Base-by-base conservation (phyloP, 2,329 filamentous ascomycete genomes). In the Nectriaceae sp. region DNA sequence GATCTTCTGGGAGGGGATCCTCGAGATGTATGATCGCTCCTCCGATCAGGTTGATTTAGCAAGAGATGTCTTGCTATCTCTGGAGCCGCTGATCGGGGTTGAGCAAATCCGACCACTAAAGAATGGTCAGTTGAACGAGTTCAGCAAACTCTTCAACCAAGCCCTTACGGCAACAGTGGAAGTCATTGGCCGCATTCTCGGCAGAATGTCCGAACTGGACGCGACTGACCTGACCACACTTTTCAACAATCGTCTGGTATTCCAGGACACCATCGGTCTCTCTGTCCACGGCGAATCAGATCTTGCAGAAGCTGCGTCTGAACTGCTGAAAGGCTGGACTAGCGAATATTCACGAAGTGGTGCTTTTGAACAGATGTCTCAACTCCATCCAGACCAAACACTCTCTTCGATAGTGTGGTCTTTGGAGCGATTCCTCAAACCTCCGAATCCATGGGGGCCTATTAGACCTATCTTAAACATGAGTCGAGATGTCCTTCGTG, bases 321-420 rank as follows among this genome's bases (percentile, higher is more conserved):
- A 91, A 56, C 74, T 97, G 21, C 80, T 97, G 55, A 96, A 96
- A 68, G 84, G 84, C 29, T 82, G 93, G 60, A 94, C 89, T 29
- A 82, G 81, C 8, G 84, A 95, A 66, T 65, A 74, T 26, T 73
- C 71, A 18, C 77, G 80, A 35, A 66, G 64, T 24, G 57, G 62
- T 11, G 69, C 70, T 3, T 61, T 71, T 16, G 65, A 72, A 42
- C 68, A 72, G 41, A 70, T 72, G 63, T 66, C 70, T 5, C 67
- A 69, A 37, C 60, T 68, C 2, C 70, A 72, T 41, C 66, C 71
- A 5, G 70, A 72, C 13, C 68, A 71, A 55, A 73, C 70, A 1
- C 53, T 73, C 11, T 66, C 69, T 6, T 71, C 70, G 1, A 72
- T 84, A 39, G 75, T 76, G 3, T 73, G 64, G 63, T 60, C 66